Conservation (phyloP, 345 rosid species). For the Chamaenerion angustifolium region DNA sequence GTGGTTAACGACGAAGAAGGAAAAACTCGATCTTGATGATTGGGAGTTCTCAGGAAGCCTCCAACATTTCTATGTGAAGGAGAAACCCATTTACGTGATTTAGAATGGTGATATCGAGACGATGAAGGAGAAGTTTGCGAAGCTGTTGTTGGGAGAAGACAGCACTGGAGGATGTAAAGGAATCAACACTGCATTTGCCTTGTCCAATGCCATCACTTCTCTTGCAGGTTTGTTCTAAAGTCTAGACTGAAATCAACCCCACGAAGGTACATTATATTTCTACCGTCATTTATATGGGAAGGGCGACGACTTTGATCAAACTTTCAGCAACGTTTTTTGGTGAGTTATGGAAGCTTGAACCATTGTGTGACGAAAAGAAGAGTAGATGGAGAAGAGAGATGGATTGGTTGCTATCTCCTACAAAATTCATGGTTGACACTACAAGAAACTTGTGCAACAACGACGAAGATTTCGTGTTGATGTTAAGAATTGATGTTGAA, state of each 20-base stretch:
- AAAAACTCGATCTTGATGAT: conserved; percentile 35
- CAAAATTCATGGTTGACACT: conserved; percentile 87
- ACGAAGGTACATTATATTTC: too few relatives aligned
- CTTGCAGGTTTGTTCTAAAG: conserved; percentile 64
- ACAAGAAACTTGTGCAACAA: too few relatives aligned
- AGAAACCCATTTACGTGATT: conserved; percentile 16
- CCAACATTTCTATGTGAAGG: conserved; percentile 33
- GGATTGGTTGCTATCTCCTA: conserved; percentile 93
- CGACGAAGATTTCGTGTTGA: too few relatives aligned
- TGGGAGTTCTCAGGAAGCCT: conserved; percentile 52
- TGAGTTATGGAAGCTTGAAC: conserved; percentile 96
- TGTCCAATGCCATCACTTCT: conserved; percentile 76
- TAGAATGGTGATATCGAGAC: conserved; percentile 49
- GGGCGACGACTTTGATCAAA: neutral
- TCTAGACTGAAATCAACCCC: too few relatives aligned
- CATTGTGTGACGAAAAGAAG: conserved; percentile 62
- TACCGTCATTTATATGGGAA: too few relatives aligned
- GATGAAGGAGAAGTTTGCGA: conserved; percentile 78
- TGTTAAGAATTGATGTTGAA: too few relatives aligned
- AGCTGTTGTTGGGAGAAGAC: conserved; percentile 79
- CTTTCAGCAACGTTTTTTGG: conserved; percentile 73
- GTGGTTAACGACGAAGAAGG: too few relatives aligned
- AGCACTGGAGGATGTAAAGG: conserved; percentile 70
- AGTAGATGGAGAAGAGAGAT: conserved; percentile 76
- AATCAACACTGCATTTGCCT: conserved; percentile 52